Percentiles rank a stretch among this genome's conserved stretches.
These are phyloP conservation scores for Piper betle DNA, from an alignment of 164 flowering plant species.

Conservation along the genomic window DNA sequence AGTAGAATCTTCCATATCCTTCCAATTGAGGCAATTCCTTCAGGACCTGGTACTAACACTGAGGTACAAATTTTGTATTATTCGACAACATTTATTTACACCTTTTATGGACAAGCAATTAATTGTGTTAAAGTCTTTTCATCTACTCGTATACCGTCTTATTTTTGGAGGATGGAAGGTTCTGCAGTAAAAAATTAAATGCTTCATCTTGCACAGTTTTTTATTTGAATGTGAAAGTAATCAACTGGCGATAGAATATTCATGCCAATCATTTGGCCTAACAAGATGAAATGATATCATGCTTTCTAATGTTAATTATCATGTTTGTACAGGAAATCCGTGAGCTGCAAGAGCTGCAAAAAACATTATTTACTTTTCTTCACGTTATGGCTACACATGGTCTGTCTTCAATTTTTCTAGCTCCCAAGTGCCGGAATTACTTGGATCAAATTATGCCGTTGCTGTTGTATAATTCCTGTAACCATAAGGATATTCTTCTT, in stretches of 20 bases:
- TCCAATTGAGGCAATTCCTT: constrained; percentile 49
- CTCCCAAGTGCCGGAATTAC: constrained; percentile 54
- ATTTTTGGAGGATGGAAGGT: too few relatives aligned
- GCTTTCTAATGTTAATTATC: neutral
- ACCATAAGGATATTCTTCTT: constrained; percentile 66
- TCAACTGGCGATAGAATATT: neutral
- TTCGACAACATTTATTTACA: neutral
- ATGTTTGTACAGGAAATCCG: constrained; percentile 59
- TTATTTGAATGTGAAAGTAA: neutral
- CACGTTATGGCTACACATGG: constrained; percentile 75
- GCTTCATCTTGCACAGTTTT: neutral
- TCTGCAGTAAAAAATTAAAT: neutral
- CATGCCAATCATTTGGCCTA: too few relatives aligned
- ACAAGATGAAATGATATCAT: too few relatives aligned
- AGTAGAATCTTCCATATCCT: constrained; percentile 57
- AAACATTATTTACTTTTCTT: constrained; percentile 67
- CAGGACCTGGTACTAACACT: constrained; percentile 78
- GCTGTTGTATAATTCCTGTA: constrained; percentile 54
- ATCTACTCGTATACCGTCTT: too few relatives aligned
- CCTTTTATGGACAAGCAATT: neutral
- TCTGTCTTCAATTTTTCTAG: constrained; percentile 71
- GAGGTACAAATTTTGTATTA: constrained; percentile 40
- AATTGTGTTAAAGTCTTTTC: too few relatives aligned
- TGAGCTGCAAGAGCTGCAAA: constrained; percentile 87
- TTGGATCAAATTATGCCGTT: constrained; percentile 72